Percentiles rank a stretch among this genome's conserved stretches.
Conservation (phyloP, 139 green algal species). For the Zygnema cylindricum region DNA sequence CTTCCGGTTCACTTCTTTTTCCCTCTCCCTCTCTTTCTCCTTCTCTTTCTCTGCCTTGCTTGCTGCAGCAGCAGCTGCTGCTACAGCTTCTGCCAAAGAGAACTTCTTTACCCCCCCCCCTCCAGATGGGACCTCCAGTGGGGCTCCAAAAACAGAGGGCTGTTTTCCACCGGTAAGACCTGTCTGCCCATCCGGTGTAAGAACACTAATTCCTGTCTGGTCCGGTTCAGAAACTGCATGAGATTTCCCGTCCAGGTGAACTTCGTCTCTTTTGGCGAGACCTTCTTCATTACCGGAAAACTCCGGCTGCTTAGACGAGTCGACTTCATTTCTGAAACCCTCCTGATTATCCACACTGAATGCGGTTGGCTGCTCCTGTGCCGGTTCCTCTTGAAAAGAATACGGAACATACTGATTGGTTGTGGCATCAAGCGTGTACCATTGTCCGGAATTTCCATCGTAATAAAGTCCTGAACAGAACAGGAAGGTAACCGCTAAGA, state of each 20-base stretch:
- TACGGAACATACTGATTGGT: constrained; percentile 30
- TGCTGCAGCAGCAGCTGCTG: constrained; percentile 9
- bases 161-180: background rate
- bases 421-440: constrained; percentile 3
- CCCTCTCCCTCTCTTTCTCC: constrained; percentile 37
- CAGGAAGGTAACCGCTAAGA: too few species aligned
- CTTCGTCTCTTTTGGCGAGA: background rate
- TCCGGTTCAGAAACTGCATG: background rate
- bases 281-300: background rate
- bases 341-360: too few species aligned
- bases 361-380: background rate
- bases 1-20: background rate
- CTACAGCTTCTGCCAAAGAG: constrained; percentile 23
- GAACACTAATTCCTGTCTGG: background rate
- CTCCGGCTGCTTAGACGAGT: background rate
- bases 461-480: constrained; percentile 22
- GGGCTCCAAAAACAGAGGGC: background rate
- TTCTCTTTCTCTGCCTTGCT: constrained; percentile 20
- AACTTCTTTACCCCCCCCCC: background rate
- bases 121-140: background rate
- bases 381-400: background rate
- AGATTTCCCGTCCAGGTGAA: too few species aligned
- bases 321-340: background rate
- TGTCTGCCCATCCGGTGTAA: background rate
- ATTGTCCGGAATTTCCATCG: constrained; percentile 14